Base-by-base conservation (phyloP, 352 stramenopile species). In the Phytopythium vexans region DNA sequence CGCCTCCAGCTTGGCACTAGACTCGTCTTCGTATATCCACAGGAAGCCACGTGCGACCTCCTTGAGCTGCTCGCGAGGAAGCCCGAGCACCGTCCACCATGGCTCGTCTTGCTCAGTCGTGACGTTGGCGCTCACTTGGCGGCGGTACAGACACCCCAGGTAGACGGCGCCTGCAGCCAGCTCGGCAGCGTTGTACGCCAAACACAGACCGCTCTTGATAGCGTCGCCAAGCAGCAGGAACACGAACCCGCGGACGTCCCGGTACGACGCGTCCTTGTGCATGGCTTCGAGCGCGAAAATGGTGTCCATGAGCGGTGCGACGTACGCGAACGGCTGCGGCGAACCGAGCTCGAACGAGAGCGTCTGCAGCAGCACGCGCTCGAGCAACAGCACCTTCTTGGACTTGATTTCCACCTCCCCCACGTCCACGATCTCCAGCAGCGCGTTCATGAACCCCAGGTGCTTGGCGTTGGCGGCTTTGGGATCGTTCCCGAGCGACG, bases 291-390 rank as follows among this genome's bases (percentile, higher is more conserved):
- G 54, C 8, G 64, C 61, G 46, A 88, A 83, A 11, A 92, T 31
- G 3, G 50, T 52, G 43, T 87, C 76, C 70, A 92, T 76, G 14
- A 62, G 61, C 4, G 58, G 68, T 21, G 72, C 54, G 8, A 90
- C 71, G 44, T 88, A 86, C 14, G 74, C 64, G 54, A 86, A 88
- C 1, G 82, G 80, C 59, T 91, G 76, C 12, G 82, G 70, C 2
- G 80, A 63, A n/a, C 68, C 67, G 15, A 93, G 62, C 43, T 93
- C 74, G 48, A 91, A 93, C 21, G 72, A 78, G 11, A 93, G 64
- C 32, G 80, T 89, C 45, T 89, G 81, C 49, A 93, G 54, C 48
- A 93, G 33, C 31, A 93, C 71, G 46, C 82, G 60, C 66, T 93
- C 80, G 9, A 87, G 66, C 33, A 90, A 65, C 46, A 90, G 61